Base-by-base conservation (phyloP, 495 filamentous ascomycete genomes). In the Neurospora sp. region DNA sequence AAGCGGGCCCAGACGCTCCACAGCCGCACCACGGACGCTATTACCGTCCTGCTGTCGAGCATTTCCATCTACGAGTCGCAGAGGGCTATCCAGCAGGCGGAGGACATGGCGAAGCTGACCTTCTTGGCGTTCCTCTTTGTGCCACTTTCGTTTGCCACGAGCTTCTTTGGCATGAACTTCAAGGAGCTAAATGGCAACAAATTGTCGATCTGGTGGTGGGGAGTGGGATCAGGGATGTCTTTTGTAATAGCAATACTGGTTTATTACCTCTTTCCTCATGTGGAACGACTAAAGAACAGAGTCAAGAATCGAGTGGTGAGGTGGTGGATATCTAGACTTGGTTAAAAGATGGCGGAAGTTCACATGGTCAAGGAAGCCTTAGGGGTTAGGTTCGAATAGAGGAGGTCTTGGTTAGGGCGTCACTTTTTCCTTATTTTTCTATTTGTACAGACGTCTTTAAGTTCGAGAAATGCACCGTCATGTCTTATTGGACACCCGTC, bases 101-200 rank as follows among this genome's bases (percentile, higher is more conserved):
- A 48, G 48, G 44, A 70, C 46, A 71, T 83, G 69, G 66, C 46
- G 8, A 74, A 76, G 73, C 69, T 83, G 71, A 82, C 81, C 4
- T n/a, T 74, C 20, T 73, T 83, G 1, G 81, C 81, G 18, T 71
- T 73, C 16, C 40, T 77, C 16, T 75, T 74, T 76, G 73, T 81
- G 11, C 78, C 80, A 4, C 48, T 81, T 5, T 78, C 79, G 1
- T 78, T 81, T 70, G 75, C 78, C 41, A 69, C 79, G 0, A 76
- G 76, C 18, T 72, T 81, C 38, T 83, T 82, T 27, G 80, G 83
- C 16, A 84, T 85, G 83, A 83, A 85, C 72, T 78, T 85, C 9
- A 54, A 54, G 10, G 46, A 54, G 46, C 20, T 54, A 2, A 9
- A 54, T 12, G 46, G 10, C 3, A 12, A 54, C 3, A 23, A 10